These are phyloP conservation scores for Metschnikowia lunata DNA, from an alignment of 805 yeast species.

Conservation along the genomic window DNA sequence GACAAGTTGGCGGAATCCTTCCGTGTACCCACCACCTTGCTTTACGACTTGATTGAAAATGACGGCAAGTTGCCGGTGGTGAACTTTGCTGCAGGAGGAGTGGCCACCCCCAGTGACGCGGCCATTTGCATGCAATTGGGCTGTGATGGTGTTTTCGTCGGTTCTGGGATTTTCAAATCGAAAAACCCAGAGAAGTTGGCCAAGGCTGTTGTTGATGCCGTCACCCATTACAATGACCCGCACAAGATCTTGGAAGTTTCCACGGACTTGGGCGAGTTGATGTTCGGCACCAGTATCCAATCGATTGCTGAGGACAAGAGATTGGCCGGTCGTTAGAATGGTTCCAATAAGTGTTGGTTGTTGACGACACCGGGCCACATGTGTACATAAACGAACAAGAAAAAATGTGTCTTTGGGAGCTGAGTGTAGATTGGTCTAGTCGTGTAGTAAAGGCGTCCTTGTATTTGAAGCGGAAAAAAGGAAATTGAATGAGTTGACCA, in stretches of 20 bases:
- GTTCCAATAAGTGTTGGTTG: background rate
- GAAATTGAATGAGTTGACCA: no score
- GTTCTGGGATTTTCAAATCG: conserved; percentile 76
- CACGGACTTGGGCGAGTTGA: conserved; percentile 67
- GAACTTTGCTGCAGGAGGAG: conserved; percentile 85
- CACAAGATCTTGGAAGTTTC: conserved; percentile 57
- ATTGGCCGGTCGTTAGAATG: conserved; percentile 16
- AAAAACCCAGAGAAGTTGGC: conserved; percentile 70
- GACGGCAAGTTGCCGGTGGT: conserved; percentile 72
- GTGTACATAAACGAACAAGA: no score
- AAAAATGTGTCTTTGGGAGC: no score
- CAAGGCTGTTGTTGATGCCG: conserved; percentile 74
- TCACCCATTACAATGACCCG: conserved; percentile 64
- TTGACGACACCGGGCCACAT: no score
- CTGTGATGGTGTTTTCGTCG: conserved; percentile 75
- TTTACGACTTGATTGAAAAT: conserved; percentile 45
- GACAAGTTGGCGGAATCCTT: conserved; percentile 49
- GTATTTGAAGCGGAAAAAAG: no score
- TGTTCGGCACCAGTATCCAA: conserved; percentile 66
- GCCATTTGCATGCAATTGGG: conserved; percentile 79
- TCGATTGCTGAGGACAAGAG: conserved; percentile 12
- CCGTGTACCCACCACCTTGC: conserved; percentile 55
- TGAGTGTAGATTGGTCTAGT: no score
- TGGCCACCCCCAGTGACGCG: conserved; percentile 85
- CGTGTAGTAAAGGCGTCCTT: no score